A percentile compares a stretch with the other conserved stretches of the same genome.
Conservation (phyloP, 148 eudicot genomes). For the Chenopodium suecicum region DNA sequence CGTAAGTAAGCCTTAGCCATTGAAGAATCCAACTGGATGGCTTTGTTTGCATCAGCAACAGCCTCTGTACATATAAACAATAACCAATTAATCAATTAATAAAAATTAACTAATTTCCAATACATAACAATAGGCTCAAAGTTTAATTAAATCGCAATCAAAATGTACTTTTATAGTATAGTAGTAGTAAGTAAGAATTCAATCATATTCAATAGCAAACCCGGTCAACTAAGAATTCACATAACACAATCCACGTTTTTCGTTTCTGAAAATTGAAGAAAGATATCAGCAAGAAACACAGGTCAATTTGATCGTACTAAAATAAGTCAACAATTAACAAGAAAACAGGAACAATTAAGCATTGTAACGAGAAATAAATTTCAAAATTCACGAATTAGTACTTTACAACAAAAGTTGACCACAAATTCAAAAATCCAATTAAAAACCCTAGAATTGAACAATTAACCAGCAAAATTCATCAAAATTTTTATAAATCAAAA, state of each 20-base stretch:
- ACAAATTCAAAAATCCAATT: not conserved
- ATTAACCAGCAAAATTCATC: not conserved
- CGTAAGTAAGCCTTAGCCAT: conserved; percentile 85
- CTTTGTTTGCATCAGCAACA: conserved; percentile 86
- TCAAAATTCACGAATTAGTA: not conserved
- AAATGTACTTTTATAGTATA: not conserved
- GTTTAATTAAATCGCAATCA: not conserved
- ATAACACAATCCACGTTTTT: not conserved
- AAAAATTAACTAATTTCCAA: not conserved
- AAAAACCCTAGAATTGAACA: not conserved
- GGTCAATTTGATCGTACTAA: not conserved
- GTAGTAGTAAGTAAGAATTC: not conserved
- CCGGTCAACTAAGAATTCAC: not conserved
- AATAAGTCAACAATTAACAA: not conserved
- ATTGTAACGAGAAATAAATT: not conserved
- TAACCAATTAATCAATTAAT: too few relatives aligned
- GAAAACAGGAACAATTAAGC: not conserved
- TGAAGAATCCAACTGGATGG: conserved; percentile 72
- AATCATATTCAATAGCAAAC: not conserved
- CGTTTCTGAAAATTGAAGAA: not conserved
- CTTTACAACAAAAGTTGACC: not conserved
- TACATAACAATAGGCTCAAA: not conserved
- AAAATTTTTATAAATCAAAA: not conserved
- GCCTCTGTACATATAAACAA: conserved; percentile 59
- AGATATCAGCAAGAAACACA: not conserved